Evolutionary conservation across 163 green algal species (phyloP).

Genomic region (Chloromonas sp.): DNA sequence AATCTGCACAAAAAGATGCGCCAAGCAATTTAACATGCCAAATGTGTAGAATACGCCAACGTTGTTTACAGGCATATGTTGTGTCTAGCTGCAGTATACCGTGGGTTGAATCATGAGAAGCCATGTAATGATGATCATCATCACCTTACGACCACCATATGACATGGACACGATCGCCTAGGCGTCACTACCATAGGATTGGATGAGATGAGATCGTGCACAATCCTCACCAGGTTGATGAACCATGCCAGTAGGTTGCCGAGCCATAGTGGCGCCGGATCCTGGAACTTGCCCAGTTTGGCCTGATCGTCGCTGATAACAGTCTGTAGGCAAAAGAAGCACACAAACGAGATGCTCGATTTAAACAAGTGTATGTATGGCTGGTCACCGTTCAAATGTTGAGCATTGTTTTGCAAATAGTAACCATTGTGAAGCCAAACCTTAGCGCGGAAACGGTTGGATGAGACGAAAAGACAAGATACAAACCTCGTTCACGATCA

Average conservation of each 20-base stretch:
- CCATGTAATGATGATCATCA: background rate
- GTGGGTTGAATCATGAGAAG: background rate
- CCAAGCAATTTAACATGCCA: background rate
- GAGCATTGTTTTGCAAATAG: background rate
- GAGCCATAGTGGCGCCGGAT: conserved; percentile 75
- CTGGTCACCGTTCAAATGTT: background rate
- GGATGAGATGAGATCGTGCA: too few species aligned
- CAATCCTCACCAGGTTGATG: conserved; percentile 49
- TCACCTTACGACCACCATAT: background rate
- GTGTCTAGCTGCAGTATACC: background rate
- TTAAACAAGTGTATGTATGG: background rate
- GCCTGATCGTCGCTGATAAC: conserved; percentile 88
- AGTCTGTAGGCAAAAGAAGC: conserved; percentile 47
- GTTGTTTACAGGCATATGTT: too few species aligned
- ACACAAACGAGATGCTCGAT: background rate
- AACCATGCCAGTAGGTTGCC: conserved; percentile 86
- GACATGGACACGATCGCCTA: background rate
- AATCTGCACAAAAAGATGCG: conserved; percentile 24
- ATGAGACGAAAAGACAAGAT: background rate
- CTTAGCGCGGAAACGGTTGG: background rate
- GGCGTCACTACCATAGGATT: background rate
- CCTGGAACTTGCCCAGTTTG: conserved; percentile 73
- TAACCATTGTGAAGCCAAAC: background rate
- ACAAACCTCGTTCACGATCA: background rate
- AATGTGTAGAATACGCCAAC: too few species aligned